phyloP scores from a whole-genome alignment of 768 basidiomycete species.

The Gloeostereum incarnatum region DNA sequence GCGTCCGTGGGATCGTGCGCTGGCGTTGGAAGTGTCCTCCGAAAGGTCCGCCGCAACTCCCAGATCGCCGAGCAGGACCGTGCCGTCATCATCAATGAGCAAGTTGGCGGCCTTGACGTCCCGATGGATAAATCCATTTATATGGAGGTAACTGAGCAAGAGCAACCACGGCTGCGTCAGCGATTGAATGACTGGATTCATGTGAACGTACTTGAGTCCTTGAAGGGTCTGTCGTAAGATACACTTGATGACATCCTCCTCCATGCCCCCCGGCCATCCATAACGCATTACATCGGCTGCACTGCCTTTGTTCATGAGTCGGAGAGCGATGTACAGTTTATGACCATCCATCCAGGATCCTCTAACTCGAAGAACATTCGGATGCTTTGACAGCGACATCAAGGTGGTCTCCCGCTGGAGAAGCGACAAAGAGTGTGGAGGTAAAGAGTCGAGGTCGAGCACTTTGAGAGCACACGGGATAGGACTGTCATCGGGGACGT shows the following conservation, averaged over 20 bases:
- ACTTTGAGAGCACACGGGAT: slow-evolving; percentile 82
- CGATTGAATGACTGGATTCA: slow-evolving; percentile 2
- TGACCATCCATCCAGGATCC: slow-evolving; percentile 84
- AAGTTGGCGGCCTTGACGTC: slow-evolving; percentile 94
- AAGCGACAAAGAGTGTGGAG: slow-evolving; percentile 59
- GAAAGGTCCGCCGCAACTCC: slow-evolving; percentile 83
- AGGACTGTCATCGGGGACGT: slow-evolving; percentile 18
- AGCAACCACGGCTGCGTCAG: slow-evolving; percentile 3
- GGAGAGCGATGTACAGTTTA: slow-evolving; percentile 78
- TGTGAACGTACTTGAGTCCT: slow-evolving; percentile 64
- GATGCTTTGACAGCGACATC: slow-evolving; percentile 89
- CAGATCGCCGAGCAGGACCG: slow-evolving; percentile 85
- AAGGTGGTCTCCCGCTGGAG: slow-evolving; percentile 81
- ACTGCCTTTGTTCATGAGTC: slow-evolving; percentile 85
- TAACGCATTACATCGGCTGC: slow-evolving; percentile 80
- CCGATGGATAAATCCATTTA: slow-evolving; percentile 86
- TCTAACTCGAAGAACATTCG: slow-evolving; percentile 87
- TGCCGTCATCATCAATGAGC: slow-evolving; percentile 84
- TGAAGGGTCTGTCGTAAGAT: slow-evolving; percentile 79
- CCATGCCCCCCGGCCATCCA: slow-evolving; percentile 82
- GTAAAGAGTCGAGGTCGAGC: slow-evolving; percentile 75
- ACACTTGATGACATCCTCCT: slow-evolving; percentile 82
- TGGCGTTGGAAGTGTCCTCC: slow-evolving; percentile 41
- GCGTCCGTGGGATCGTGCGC: no score
- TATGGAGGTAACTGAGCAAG: slow-evolving; percentile 63